Evolutionary conservation across 2,329 filamentous ascomycete genomes (phyloP).

Genomic region (Ramularia collo-cygni): DNA sequence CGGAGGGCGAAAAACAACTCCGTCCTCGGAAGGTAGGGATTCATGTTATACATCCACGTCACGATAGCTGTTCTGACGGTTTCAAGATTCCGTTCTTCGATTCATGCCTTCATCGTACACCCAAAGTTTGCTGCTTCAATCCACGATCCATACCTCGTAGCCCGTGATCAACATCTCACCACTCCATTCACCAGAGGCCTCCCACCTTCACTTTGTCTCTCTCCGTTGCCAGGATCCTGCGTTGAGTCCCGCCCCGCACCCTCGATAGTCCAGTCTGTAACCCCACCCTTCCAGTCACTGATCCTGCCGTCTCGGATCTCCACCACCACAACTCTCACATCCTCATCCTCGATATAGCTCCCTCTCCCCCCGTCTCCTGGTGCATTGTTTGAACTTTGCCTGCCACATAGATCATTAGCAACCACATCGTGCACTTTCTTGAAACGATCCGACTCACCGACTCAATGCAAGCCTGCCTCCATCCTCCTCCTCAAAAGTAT

Average conservation of each 20-base stretch:
- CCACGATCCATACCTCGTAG: too few species aligned
- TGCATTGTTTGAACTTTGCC: constrained; percentile 5
- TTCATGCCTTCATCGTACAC: too few species aligned
- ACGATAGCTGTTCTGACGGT: too few species aligned
- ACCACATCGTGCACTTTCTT: too few species aligned
- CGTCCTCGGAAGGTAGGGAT: too few species aligned
- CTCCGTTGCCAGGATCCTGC: constrained; percentile 1
- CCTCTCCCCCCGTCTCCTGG: constrained; percentile 42
- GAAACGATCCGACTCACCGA: too few species aligned
- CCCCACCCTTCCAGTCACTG: constrained; percentile 90
- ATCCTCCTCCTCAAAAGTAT: constrained; percentile 48
- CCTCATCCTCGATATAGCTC: constrained; percentile 70
- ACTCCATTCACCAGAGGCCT: constrained; percentile 9
- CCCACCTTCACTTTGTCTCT: neutral
- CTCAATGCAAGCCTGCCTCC: constrained; percentile 19
- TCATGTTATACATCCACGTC: too few species aligned
- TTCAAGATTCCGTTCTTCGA: too few species aligned
- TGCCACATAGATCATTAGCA: too few species aligned
- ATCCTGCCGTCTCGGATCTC: constrained; percentile 78
- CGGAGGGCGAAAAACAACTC: too few species aligned
- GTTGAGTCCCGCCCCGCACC: neutral
- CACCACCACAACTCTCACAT: constrained; percentile 82
- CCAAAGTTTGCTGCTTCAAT: too few species aligned
- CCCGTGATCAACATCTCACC: neutral
- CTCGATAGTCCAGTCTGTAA: constrained; percentile 62